Evolutionary conservation across 83 land plant species (phyloP).

Genomic region (Diphasiastrum complanatum): DNA sequence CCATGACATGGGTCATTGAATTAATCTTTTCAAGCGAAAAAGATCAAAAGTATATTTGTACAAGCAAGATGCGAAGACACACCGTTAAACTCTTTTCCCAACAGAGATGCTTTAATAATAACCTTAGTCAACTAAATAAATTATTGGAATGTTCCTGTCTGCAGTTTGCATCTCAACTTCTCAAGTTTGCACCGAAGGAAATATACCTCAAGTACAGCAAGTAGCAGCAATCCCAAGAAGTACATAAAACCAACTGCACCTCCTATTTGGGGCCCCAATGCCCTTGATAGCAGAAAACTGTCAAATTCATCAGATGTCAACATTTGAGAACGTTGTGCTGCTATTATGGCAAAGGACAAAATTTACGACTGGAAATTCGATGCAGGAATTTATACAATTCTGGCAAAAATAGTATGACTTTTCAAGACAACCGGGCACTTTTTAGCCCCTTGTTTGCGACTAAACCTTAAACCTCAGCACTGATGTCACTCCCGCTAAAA

Average conservation of each 20-base stretch:
- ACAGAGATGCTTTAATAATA: constrained; percentile 1
- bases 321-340: neutral
- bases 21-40: neutral
- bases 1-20: neutral
- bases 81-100: neutral
- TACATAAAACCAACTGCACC: constrained; percentile 31
- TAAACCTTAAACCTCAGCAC: too few species aligned
- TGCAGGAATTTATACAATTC: too few species aligned
- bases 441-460: too few species aligned
- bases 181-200: neutral
- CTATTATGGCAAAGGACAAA: neutral
- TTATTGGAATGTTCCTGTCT: neutral
- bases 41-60: neutral
- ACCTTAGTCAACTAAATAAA: neutral
- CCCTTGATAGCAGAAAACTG: constrained; percentile 33
- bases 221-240: constrained; percentile 29
- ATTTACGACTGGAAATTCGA: neutral
- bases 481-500: too few species aligned
- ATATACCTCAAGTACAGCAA: constrained; percentile 31
- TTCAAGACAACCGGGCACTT: too few species aligned
- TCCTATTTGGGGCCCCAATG: constrained; percentile 28
- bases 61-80: neutral
- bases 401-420: neutral
- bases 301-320: neutral
- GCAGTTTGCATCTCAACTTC: neutral